Percentiles rank a stretch among this genome's conserved stretches.
Conservation (phyloP, 1,139 yeast species). For the Geotrichum cucujoidarum region DNA sequence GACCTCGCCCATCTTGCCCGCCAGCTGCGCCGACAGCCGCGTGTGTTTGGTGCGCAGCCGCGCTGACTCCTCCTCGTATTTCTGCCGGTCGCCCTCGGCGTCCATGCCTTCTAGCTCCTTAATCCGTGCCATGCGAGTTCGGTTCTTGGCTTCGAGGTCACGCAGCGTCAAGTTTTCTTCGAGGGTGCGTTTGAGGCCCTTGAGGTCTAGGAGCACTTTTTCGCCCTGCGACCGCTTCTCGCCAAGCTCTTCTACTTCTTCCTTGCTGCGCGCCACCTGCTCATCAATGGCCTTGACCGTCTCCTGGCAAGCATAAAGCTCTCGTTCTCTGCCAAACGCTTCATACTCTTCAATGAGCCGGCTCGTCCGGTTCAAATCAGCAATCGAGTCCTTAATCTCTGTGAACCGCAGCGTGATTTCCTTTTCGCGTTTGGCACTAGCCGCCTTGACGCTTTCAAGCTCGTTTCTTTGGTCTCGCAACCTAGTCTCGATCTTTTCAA, state of each 20-base stretch:
- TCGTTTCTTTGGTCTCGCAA: slow-evolving; percentile 20
- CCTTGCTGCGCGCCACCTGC: slow-evolving; percentile 19
- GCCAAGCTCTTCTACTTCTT: slow-evolving; percentile 22
- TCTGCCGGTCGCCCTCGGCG: slow-evolving; percentile 61
- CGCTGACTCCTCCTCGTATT: slow-evolving; percentile 57
- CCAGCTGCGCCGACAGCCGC: slow-evolving; percentile 58
- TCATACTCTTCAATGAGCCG: slow-evolving; percentile 21
- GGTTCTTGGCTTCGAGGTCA: slow-evolving; percentile 37
- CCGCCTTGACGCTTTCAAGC: slow-evolving; percentile 21
- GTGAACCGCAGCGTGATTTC: slow-evolving; percentile 18
- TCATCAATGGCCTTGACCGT: slow-evolving; percentile 18
- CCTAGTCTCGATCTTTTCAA: slow-evolving; percentile 19
- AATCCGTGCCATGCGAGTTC: slow-evolving; percentile 32
- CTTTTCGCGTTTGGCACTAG: slow-evolving; percentile 20
- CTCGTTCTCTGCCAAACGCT: slow-evolving; percentile 6
- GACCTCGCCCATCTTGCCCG: slow-evolving; percentile 79
- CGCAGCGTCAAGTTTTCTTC: slow-evolving; percentile 53
- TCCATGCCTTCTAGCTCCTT: slow-evolving; percentile 47
- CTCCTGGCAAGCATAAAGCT: slow-evolving; percentile 21
- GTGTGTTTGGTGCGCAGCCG: slow-evolving; percentile 53
- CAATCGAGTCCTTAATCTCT: slow-evolving; percentile 17
- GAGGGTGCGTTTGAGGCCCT: slow-evolving; percentile 49
- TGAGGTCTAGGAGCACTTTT: slow-evolving; percentile 45
- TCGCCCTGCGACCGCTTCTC: slow-evolving; percentile 31
- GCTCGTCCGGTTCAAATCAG: slow-evolving; percentile 19